Conservation (phyloP, 176 grass and related monocot genomes). For the Musa beccarii region DNA sequence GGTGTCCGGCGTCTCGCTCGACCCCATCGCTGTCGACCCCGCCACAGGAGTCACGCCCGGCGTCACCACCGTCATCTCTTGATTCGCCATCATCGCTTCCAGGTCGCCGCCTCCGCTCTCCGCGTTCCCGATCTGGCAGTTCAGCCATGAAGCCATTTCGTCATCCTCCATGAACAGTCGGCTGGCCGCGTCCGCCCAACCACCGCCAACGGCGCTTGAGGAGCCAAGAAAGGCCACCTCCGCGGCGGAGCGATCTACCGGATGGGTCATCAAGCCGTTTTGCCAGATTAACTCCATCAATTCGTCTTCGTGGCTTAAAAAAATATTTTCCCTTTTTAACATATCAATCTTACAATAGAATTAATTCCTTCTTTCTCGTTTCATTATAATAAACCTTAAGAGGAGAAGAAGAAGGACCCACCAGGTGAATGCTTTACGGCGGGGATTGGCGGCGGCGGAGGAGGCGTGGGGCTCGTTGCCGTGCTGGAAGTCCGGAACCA, state of each 20-base stretch:
- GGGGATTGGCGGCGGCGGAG: too few species aligned
- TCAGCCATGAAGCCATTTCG: constrained; percentile 22
- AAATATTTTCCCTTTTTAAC: not conserved
- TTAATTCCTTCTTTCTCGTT: not conserved
- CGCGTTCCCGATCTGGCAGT: not conserved
- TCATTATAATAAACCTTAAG: not conserved
- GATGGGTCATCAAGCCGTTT: constrained; percentile 13
- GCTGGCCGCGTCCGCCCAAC: constrained; percentile 1
- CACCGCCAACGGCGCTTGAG: constrained; percentile 2
- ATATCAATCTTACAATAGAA: not conserved
- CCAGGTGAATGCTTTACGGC: not conserved
- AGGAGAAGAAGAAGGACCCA: not conserved
- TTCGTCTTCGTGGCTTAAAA: constrained; percentile 10
- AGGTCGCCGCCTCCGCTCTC: not conserved
- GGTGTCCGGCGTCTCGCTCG: not conserved
- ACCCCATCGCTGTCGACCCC: not conserved
- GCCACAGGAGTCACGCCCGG: not conserved
- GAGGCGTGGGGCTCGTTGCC: not conserved
- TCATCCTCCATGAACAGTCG: constrained; percentile 15
- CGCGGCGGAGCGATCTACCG: not conserved
- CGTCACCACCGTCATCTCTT: not conserved
- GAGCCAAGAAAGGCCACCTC: not conserved
- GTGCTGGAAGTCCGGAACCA: not conserved
- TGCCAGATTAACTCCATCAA: constrained; percentile 25
- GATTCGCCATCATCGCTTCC: not conserved